These are phyloP conservation scores for Pseudoneurospora amorphoporcata DNA, from an alignment of 495 filamentous ascomycete species.

Conservation along the genomic window DNA sequence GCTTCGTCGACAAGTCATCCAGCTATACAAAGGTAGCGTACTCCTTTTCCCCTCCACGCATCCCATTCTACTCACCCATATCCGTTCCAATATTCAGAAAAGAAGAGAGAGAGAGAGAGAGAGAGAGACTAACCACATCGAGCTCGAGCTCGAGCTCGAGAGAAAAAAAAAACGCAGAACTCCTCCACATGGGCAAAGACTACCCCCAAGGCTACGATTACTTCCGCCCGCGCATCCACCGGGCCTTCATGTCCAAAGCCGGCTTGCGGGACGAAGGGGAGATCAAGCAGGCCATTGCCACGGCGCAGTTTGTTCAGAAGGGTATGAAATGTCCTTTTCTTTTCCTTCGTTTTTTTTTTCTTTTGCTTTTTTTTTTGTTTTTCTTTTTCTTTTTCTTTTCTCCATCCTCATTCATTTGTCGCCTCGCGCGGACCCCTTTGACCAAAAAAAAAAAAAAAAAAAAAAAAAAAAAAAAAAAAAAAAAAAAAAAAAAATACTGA, in stretches of 20 bases:
- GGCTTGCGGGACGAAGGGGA: conserved; percentile 57
- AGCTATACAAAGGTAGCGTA: conserved; percentile 78
- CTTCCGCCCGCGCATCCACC: conserved; percentile 71
- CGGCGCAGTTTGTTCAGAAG: conserved; percentile 85
- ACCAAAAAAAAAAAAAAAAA: too few species aligned
- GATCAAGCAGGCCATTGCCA: conserved; percentile 63
- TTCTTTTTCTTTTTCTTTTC: too few species aligned
- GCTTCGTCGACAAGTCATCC: conserved; percentile 71
- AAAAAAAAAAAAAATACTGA: too few species aligned
- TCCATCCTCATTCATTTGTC: too few species aligned
- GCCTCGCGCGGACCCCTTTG: too few species aligned
- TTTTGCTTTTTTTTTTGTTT: too few species aligned
- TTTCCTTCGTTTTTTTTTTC: too few species aligned
- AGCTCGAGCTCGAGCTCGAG: too few species aligned
- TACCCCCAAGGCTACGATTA: conserved; percentile 84
- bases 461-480: too few species aligned
- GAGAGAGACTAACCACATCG: too few species aligned
- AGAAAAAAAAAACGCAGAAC: conserved; percentile 43
- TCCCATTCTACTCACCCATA: background rate
- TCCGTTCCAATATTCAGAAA: background rate
- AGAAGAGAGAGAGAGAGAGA: too few species aligned
- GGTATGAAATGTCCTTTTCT: conserved; percentile 35
- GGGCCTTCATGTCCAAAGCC: conserved; percentile 69
- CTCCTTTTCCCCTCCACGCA: background rate
- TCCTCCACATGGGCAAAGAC: conserved; percentile 72